phyloP scores from a whole-genome alignment of 495 filamentous ascomycete genomes.

The Geoglossum glabrum region DNA sequence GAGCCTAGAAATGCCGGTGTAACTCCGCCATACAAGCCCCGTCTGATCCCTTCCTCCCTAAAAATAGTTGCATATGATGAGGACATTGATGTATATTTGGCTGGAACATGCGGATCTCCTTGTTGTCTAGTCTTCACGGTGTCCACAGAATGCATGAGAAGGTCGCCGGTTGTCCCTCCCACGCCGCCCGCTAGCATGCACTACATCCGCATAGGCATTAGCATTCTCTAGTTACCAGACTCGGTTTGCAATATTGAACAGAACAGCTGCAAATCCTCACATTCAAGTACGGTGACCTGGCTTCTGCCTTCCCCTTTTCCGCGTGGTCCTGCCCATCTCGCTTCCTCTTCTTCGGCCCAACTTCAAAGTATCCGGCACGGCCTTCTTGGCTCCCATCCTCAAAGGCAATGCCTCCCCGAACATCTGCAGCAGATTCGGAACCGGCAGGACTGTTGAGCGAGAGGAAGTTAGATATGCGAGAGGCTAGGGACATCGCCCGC shows the following conservation, averaged over 20 bases:
- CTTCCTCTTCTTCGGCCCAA: background rate
- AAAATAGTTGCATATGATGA: constrained; percentile 82
- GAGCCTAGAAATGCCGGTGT: constrained; percentile 77
- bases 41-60: constrained; percentile 69
- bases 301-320: constrained; percentile 21
- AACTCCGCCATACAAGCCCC: constrained; percentile 86
- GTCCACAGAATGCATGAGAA: constrained; percentile 97
- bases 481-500: constrained; percentile 29
- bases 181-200: constrained; percentile 86
- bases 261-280: constrained; percentile 26
- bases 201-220: constrained; percentile 22
- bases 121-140: constrained; percentile 98
- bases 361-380: background rate
- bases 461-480: constrained; percentile 24
- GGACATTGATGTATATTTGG: constrained; percentile 75
- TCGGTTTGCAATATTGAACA: background rate
- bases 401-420: background rate
- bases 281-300: constrained; percentile 42
- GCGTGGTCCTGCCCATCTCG: background rate
- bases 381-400: background rate
- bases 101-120: constrained; percentile 77
- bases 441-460: constrained; percentile 7
- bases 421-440: background rate
- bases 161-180: constrained; percentile 81
- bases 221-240: background rate